phyloP scores from a whole-genome alignment of 306 rosid genomes.

The Vigna reflexopilosa region DNA sequence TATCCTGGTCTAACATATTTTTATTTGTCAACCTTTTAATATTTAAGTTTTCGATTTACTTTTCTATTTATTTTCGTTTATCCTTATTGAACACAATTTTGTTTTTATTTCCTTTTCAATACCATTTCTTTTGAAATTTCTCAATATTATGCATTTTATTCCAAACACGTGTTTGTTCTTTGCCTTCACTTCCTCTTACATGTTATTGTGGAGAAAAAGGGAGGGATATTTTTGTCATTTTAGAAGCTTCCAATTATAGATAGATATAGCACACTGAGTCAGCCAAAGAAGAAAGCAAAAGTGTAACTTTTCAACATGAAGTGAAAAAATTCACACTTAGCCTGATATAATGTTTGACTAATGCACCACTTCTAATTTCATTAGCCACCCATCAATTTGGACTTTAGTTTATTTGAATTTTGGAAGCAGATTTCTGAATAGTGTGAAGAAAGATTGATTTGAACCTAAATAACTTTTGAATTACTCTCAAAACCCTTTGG shows the following conservation, averaged over 20 bases:
- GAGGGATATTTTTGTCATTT: slow-evolving; percentile 10
- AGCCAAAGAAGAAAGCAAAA: background rate
- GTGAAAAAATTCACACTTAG: background rate
- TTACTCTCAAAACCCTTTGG: background rate
- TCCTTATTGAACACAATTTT: no score
- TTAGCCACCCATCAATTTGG: slow-evolving; percentile 52
- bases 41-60: no score
- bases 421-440: background rate
- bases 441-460: background rate
- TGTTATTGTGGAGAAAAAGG: background rate
- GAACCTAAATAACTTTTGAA: slow-evolving; percentile 19
- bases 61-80: no score
- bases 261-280: background rate
- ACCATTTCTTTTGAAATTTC: no score
- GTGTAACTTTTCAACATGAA: background rate
- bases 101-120: no score
- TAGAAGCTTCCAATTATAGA: background rate
- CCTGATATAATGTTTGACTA: slow-evolving; percentile 26
- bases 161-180: background rate
- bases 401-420: slow-evolving; percentile 13
- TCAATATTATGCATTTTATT: background rate
- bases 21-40: no score
- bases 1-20: no score
- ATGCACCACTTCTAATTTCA: slow-evolving; percentile 42
- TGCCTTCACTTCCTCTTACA: background rate